These are phyloP conservation scores for Aspergillus ellipticus DNA, from an alignment of 495 filamentous ascomycete species.

Conservation along the genomic window DNA sequence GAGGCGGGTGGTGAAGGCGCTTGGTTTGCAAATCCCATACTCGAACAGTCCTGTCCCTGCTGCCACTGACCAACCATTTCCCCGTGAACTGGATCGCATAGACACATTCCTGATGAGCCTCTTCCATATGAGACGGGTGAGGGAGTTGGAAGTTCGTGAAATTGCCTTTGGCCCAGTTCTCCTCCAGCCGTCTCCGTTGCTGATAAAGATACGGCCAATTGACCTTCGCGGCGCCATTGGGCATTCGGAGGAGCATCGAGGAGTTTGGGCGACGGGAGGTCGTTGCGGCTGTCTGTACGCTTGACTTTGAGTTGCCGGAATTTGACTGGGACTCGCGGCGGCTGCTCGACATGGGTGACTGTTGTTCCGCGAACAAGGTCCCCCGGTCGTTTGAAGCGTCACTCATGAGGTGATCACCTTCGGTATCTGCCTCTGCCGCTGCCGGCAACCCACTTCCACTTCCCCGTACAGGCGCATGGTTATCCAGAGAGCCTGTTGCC, in stretches of 20 bases:
- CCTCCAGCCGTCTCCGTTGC: conserved; percentile 77
- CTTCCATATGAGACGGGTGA: conserved; percentile 72
- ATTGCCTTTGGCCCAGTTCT: conserved; percentile 83
- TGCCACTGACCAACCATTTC: conserved; percentile 88
- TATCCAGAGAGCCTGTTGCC: conserved; percentile 3
- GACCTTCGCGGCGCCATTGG: conserved; percentile 34
- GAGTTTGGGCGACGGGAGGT: conserved; percentile 26
- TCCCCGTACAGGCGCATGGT: conserved; percentile 1
- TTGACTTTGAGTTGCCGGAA: conserved; percentile 5
- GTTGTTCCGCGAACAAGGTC: conserved; percentile 3
- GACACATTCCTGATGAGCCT: conserved; percentile 88
- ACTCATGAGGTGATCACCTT: conserved; percentile 45
- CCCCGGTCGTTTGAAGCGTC: conserved; percentile 34
- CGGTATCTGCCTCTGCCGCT: conserved; percentile 40
- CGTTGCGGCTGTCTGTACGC: conserved; percentile 11
- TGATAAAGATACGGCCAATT: conserved; percentile 75
- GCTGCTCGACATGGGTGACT: background rate
- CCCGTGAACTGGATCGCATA: conserved; percentile 88
- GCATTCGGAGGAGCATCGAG: conserved; percentile 30
- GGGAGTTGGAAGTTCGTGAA: conserved; percentile 87
- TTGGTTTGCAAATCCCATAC: conserved; percentile 87
- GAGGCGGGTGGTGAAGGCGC: conserved; percentile 64
- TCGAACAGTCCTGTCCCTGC: conserved; percentile 79
- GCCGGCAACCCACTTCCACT: conserved; percentile 10
- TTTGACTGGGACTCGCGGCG: conserved; percentile 6